Conservation (phyloP, 2,329 filamentous ascomycete genomes). For the Epichloe typhina region DNA sequence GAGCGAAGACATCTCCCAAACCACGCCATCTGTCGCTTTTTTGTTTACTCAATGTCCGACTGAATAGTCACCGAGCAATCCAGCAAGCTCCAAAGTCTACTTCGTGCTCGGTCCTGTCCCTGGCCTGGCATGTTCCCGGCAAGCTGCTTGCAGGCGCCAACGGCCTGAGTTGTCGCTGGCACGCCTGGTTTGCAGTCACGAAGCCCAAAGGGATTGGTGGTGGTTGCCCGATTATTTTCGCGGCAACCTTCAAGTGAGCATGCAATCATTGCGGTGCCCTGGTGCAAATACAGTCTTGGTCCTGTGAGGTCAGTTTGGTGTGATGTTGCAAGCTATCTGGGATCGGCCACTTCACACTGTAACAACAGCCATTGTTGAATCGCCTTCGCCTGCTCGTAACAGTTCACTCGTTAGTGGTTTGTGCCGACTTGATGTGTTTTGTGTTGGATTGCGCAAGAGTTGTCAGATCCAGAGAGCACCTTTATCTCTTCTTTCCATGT, state of each 20-base stretch:
- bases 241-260: not conserved
- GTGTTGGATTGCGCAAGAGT: no score
- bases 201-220: not conserved
- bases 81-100: not conserved
- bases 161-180: not conserved
- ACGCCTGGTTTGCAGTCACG: not conserved
- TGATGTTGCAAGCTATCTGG: not conserved
- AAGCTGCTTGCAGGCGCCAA: not conserved
- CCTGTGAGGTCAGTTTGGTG: not conserved
- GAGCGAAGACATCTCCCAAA: not conserved
- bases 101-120: not conserved
- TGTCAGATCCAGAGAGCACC: no score
- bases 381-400: no score
- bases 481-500: no score
- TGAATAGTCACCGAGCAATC: not conserved
- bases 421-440: no score
- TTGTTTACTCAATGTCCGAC: not conserved
- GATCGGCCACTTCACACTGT: no score
- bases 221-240: not conserved
- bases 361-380: no score
- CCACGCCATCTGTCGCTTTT: no score
- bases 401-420: no score
- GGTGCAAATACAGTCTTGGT: not conserved
- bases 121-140: not conserved
- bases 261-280: not conserved